phyloP scores from a whole-genome alignment of 2,329 filamentous ascomycete species.

The Pezizomycotina sp. region DNA sequence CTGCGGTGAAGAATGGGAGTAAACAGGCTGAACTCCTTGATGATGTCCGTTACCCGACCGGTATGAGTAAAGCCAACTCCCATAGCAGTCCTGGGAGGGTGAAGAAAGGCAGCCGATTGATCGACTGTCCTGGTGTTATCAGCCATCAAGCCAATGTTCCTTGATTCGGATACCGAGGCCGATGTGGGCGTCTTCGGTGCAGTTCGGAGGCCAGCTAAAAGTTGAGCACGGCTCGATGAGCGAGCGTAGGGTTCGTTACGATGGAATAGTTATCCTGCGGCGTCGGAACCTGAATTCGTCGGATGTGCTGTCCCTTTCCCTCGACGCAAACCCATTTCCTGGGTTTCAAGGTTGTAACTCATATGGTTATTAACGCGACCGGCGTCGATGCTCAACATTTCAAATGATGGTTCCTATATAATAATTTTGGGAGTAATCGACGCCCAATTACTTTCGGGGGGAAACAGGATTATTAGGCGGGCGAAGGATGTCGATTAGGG shows the following conservation, averaged over 20 bases:
- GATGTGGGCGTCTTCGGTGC: slow-evolving; percentile 73
- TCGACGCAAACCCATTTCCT: slow-evolving; percentile 1
- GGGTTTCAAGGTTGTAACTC: slow-evolving; percentile 12
- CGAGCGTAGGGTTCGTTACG: slow-evolving; percentile 7
- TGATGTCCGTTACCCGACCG: slow-evolving; percentile 28
- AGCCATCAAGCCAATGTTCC: slow-evolving; percentile 4
- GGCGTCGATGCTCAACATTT: slow-evolving; percentile 20
- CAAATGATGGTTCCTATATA: slow-evolving; percentile 1
- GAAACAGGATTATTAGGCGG: neutral
- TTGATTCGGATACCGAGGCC: slow-evolving; percentile 44
- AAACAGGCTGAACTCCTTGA: slow-evolving; percentile 18
- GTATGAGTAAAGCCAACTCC: slow-evolving; percentile 38
- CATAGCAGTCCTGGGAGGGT: slow-evolving; percentile 43
- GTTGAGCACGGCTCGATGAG: slow-evolving; percentile 50
- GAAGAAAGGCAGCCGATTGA: slow-evolving; percentile 18
- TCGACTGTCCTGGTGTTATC: neutral
- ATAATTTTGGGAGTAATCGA: neutral
- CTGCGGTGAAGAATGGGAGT: slow-evolving; percentile 32
- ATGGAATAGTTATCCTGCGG: slow-evolving; percentile 14
- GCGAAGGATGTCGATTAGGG: neutral
- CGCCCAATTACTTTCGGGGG: neutral
- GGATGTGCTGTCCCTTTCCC: slow-evolving; percentile 7
- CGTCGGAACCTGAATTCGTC: slow-evolving; percentile 9
- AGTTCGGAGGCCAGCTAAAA: slow-evolving; percentile 82
- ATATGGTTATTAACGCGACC: slow-evolving; percentile 12